These are phyloP conservation scores for Circinella minor DNA, from an alignment of 371 early-diverging fungal genomes.

Conservation along the genomic window DNA sequence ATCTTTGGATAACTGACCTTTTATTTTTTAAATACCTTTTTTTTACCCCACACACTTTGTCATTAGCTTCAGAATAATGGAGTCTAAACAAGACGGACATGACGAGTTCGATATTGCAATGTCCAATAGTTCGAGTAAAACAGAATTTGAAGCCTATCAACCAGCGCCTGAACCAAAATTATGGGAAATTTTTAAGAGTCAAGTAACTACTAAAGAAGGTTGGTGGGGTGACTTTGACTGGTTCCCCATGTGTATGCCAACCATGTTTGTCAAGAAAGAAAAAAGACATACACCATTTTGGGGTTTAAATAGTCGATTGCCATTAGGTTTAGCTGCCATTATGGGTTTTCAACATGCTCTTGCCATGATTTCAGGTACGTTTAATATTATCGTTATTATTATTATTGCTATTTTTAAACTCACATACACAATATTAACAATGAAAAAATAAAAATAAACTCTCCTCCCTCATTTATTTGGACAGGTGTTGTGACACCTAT, in stretches of 20 bases:
- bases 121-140: constrained; percentile 8
- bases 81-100: constrained; percentile 1
- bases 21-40: background rate
- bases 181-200: constrained; percentile 40
- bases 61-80: background rate
- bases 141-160: constrained; percentile 45
- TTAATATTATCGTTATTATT: too few relatives aligned
- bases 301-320: constrained; percentile 62
- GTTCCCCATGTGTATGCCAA: constrained; percentile 57
- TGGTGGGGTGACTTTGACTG: constrained; percentile 68
- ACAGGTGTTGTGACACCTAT: constrained; percentile 64
- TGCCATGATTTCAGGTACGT: constrained; percentile 47
- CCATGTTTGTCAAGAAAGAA: constrained; percentile 38
- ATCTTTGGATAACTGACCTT: background rate
- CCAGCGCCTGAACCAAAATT: constrained; percentile 31
- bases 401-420: too few relatives aligned
- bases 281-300: constrained; percentile 56
- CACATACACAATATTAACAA: too few relatives aligned
- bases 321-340: constrained; percentile 55
- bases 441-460: too few relatives aligned
- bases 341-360: constrained; percentile 69
- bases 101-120: background rate
- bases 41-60: background rate
- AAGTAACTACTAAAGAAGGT: constrained; percentile 58
- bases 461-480: too few relatives aligned